A percentile compares a stretch with the other conserved stretches of the same genome.
These are phyloP conservation scores for Hanseniaspora mollemarum DNA, from an alignment of 805 yeast genomes.

Conservation along the genomic window DNA sequence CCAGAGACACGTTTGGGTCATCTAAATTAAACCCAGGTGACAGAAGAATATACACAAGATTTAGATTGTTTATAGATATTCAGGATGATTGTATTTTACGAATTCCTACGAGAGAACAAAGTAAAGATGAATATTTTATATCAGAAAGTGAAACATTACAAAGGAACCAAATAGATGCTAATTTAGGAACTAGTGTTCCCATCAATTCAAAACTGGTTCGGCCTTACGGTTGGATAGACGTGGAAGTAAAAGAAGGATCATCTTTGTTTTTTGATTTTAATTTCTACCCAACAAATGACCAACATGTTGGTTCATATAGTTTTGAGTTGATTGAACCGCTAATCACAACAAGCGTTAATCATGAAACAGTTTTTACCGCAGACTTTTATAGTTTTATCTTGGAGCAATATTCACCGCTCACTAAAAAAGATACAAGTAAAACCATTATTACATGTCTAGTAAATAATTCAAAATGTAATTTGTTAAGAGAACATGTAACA, in stretches of 20 bases:
- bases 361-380: constrained; percentile 62
- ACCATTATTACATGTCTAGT: constrained; percentile 56
- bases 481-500: constrained; percentile 72
- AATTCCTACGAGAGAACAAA: constrained; percentile 72
- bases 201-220: constrained; percentile 24
- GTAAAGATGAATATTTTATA: constrained; percentile 51
- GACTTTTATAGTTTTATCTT: constrained; percentile 44
- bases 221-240: constrained; percentile 88
- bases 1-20: constrained; percentile 43
- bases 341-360: constrained; percentile 75
- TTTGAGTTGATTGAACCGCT: constrained; percentile 46
- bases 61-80: constrained; percentile 44
- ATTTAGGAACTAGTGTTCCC: background rate
- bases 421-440: constrained; percentile 67
- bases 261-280: constrained; percentile 38
- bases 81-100: constrained; percentile 58
- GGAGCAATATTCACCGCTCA: constrained; percentile 56
- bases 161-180: constrained; percentile 30
- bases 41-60: constrained; percentile 44
- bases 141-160: constrained; percentile 22
- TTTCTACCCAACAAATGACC: constrained; percentile 41
- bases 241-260: constrained; percentile 48
- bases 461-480: constrained; percentile 44
- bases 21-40: constrained; percentile 39
- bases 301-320: constrained; percentile 44